Evolutionary conservation across 768 basidiomycete species (phyloP).

Genomic region (Podaxis sp.): DNA sequence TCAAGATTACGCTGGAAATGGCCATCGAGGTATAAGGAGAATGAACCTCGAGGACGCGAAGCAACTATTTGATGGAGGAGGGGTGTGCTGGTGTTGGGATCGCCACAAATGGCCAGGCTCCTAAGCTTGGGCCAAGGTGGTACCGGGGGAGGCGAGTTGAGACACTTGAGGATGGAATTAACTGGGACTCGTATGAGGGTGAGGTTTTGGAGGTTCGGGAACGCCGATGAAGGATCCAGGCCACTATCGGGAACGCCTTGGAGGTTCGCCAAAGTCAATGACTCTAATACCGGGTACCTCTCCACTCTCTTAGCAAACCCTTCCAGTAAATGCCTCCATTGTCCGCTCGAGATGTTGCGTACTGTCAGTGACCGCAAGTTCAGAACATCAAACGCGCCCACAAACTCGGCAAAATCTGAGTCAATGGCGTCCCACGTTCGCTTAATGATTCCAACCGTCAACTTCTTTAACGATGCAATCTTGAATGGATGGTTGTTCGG

Average conservation of each 20-base stretch:
- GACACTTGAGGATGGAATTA: conserved; percentile 25
- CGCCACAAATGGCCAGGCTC: conserved; percentile 23
- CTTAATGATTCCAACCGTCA: conserved; percentile 23
- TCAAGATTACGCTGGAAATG: conserved; percentile 24
- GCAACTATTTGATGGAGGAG: conserved; percentile 27
- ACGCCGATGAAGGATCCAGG: conserved; percentile 20
- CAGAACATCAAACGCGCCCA: conserved; percentile 24
- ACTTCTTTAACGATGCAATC: conserved; percentile 24
- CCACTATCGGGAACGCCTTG: not conserved
- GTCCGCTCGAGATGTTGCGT: conserved; percentile 7
- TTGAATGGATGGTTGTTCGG: conserved; percentile 10
- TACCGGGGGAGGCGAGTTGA: conserved; percentile 11
- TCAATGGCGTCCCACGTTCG: conserved; percentile 1
- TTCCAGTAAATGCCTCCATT: conserved; percentile 12
- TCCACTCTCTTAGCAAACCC: conserved; percentile 10
- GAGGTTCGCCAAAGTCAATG: conserved; percentile 14
- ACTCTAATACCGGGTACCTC: conserved; percentile 13
- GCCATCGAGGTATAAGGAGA: conserved; percentile 24
- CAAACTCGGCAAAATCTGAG: conserved; percentile 24
- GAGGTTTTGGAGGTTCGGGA: conserved; percentile 27
- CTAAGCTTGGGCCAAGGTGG: conserved; percentile 23
- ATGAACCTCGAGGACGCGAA: conserved; percentile 20
- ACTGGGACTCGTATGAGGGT: conserved; percentile 22
- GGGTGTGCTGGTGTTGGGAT: conserved; percentile 25
- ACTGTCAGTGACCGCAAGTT: conserved; percentile 13